A percentile compares a stretch with the other conserved stretches of the same genome.
Evolutionary conservation across 2,329 filamentous ascomycete species (phyloP).

Genomic region (Fonsecaea nubica): DNA sequence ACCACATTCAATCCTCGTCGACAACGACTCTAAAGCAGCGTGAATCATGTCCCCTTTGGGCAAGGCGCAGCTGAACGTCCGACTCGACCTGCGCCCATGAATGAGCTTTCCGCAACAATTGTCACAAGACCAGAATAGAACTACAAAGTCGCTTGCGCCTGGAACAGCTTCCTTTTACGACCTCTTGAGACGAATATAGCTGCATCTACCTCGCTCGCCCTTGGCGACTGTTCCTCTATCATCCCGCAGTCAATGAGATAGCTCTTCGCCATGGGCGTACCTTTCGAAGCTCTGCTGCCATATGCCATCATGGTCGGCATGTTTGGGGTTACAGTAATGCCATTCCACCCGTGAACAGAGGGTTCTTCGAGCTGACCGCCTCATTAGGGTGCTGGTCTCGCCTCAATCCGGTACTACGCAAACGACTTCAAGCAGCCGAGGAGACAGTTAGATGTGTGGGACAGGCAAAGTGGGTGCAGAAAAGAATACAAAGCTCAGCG

Average conservation of each 20-base stretch:
- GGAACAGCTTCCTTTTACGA: neutral
- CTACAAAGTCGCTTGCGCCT: neutral
- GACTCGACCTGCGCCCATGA: conserved; percentile 9
- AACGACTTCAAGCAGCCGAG: conserved; percentile 68
- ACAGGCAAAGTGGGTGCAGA: conserved; percentile 65
- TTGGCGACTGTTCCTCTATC: neutral
- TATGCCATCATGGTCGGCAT: conserved; percentile 66
- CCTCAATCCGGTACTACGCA: conserved; percentile 63
- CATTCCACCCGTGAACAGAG: conserved; percentile 18
- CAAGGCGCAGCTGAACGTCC: conserved; percentile 6
- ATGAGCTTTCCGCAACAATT: neutral
- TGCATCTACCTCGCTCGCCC: neutral
- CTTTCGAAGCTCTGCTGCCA: conserved; percentile 69
- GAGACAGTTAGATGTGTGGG: conserved; percentile 68
- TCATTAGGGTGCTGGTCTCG: conserved; percentile 59
- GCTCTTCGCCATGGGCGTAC: conserved; percentile 64
- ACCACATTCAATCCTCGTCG: neutral
- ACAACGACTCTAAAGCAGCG: conserved; percentile 12
- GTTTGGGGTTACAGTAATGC: conserved; percentile 54
- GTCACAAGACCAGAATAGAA: neutral
- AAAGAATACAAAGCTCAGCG: neutral
- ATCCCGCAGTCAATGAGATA: neutral
- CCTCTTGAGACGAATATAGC: neutral
- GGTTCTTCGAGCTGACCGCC: conserved; percentile 27
- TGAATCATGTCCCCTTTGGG: neutral